Percentiles rank a stretch among this genome's conserved stretches.
Evolutionary conservation across 495 filamentous ascomycete species (phyloP).

Genomic region (Chaetomidium leptoderma): DNA sequence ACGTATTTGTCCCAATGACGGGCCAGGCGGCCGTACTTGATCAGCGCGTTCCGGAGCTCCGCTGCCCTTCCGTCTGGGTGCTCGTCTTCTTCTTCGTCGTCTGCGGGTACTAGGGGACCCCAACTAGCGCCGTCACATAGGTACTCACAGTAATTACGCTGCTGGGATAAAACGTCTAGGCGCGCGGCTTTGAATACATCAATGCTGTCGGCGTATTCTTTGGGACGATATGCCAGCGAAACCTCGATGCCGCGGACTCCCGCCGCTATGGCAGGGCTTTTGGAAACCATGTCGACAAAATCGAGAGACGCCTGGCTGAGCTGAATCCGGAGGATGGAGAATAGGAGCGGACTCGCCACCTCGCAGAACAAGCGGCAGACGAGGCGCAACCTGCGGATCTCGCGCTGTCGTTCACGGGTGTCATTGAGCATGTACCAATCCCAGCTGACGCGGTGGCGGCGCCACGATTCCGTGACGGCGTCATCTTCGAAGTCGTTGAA

Average conservation of each 20-base stretch:
- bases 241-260: constrained; percentile 1
- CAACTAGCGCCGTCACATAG: no score
- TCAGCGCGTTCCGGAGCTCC: background rate
- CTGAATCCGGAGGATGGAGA: background rate
- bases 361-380: constrained; percentile 6
- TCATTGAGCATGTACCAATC: background rate
- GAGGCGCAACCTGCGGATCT: background rate
- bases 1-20: background rate
- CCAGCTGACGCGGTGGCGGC: background rate
- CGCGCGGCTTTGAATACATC: background rate
- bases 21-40: background rate
- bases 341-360: background rate
- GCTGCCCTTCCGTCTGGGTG: no score
- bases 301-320: constrained; percentile 2
- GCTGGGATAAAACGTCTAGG: background rate
- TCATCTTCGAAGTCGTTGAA: background rate
- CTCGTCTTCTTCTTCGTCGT: background rate
- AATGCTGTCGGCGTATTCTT: background rate
- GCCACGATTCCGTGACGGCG: background rate
- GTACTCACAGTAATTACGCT: no score
- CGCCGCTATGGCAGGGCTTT: background rate
- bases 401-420: background rate
- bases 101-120: no score
- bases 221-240: background rate
- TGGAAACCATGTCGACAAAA: background rate